Base-by-base conservation (phyloP, 1,139 yeast genomes). In the Geotrichum bryndzae region DNA sequence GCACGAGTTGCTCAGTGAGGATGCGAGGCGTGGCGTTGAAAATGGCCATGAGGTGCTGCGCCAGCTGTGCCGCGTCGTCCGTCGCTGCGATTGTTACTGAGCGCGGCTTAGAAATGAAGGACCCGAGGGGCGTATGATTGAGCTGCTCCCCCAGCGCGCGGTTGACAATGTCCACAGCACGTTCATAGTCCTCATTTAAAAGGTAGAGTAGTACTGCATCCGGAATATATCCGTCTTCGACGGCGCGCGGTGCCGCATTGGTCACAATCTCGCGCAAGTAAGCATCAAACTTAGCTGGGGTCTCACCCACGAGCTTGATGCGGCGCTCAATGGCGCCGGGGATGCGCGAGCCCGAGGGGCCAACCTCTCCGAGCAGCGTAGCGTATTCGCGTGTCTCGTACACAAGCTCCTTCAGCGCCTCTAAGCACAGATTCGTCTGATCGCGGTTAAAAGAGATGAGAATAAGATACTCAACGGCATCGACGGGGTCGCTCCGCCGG, bases 121-220 rank as follows among this genome's bases (percentile, higher is more conserved):
- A 83, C 65, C 85, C 88, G 66, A 90, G 79, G 66, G 89, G 96
- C 1, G 88, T 83, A 56, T 87, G 82, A 51, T 90, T 81, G 59
- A 94, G 79, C 29, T 87, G 81, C 70, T 92, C 97, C 53, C 97
- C 91, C 58, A 94, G 78, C 38, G 90, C 76, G 69, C 84, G 84
- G 76, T 90, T 92, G 65, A 92, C 84, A 64, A 90, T 82, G 0
- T 82, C 74, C 15, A 92, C 83, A 15, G 90, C 98, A 33, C 90
- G 86, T 70, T 89, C 89, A 73, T 87, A 88, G 69, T 92, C 96
- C 74, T 90, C 95, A 61, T 96, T 84, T 66, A 92, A 81, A 76
- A 92, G 97, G 72, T 90, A 94, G 63, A 94, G 80, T 62, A 90
- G 77, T 62, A 95, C 82, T 10, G 98, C 90, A 72, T 95, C 98